phyloP scores from a whole-genome alignment of 352 stramenopile species.

The Globisporangium ultimum region DNA sequence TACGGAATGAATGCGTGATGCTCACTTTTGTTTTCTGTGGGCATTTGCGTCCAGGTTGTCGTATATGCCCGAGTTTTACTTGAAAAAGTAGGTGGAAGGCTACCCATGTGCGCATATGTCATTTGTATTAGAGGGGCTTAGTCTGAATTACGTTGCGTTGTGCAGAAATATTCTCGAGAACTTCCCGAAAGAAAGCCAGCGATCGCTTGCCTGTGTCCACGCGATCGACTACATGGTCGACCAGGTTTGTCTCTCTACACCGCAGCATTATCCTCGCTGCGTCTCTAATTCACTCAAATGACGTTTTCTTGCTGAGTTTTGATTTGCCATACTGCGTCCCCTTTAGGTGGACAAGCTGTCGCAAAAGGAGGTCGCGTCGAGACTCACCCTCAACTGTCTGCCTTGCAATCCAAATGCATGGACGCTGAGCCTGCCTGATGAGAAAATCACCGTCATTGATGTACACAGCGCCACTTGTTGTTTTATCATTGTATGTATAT shows the following conservation, averaged over 20 bases:
- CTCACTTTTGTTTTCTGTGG: too few relatives aligned
- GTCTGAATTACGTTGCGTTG: neutral
- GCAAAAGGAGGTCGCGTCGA: slow-evolving; percentile 65
- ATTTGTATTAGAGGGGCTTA: too few relatives aligned
- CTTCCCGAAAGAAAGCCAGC: slow-evolving; percentile 34
- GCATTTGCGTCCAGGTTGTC: slow-evolving; percentile 31
- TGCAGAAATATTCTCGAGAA: slow-evolving; percentile 50
- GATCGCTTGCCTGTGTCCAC: slow-evolving; percentile 23
- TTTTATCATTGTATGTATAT: neutral
- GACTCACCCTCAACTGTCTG: slow-evolving; percentile 56
- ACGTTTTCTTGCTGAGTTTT: neutral
- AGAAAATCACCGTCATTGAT: slow-evolving; percentile 62
- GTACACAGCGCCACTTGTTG: slow-evolving; percentile 18
- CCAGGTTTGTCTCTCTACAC: slow-evolving; percentile 34
- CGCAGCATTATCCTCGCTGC: neutral
- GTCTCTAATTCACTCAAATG: neutral
- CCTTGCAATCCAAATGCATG: slow-evolving; percentile 45
- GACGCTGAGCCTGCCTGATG: slow-evolving; percentile 38
- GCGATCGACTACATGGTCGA: slow-evolving; percentile 69
- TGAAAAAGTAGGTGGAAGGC: slow-evolving; percentile 44
- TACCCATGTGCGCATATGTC: too few relatives aligned
- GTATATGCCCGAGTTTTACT: slow-evolving; percentile 69
- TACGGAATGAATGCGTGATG: too few relatives aligned
- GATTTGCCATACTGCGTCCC: neutral
- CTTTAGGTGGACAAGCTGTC: slow-evolving; percentile 43